Evolutionary conservation across 208 protist species (phyloP).

Genomic region (Polymyxa betae): DNA sequence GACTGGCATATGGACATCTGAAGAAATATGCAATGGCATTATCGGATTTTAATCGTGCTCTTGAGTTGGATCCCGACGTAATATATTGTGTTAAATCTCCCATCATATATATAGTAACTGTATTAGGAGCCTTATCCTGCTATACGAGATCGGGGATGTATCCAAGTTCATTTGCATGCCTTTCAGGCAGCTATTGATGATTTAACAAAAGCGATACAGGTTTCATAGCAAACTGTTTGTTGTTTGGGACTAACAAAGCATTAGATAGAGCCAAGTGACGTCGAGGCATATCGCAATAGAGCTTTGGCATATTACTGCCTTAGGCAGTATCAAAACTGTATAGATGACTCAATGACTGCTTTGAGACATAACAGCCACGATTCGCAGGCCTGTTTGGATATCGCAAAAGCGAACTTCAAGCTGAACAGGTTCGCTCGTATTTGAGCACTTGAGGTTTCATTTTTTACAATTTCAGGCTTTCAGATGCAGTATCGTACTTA

Average conservation of each 20-base stretch:
- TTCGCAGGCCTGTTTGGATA: not conserved
- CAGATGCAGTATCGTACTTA: not conserved
- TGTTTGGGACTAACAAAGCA: too few species aligned
- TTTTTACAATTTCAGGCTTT: not conserved
- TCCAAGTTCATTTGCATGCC: not conserved
- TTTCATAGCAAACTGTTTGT: too few species aligned
- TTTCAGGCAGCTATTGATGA: not conserved
- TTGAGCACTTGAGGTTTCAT: not conserved
- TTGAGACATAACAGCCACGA: not conserved
- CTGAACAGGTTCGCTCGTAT: not conserved
- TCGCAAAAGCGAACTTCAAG: conserved; percentile 18
- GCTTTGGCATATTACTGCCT: not conserved
- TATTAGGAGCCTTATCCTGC: not conserved
- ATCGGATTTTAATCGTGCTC: not conserved
- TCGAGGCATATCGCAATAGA: not conserved
- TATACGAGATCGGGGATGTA: not conserved
- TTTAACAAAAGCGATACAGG: not conserved
- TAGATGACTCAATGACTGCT: not conserved
- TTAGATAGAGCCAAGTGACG: not conserved
- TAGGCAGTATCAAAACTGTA: not conserved
- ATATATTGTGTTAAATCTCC: not conserved
- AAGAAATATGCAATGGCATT: not conserved
- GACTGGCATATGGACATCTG: conserved; percentile 5
- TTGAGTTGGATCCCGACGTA: not conserved
- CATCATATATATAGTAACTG: not conserved